These are phyloP conservation scores for Thalassia testudinum DNA, from an alignment of 116 monocot species.

Conservation along the genomic window DNA sequence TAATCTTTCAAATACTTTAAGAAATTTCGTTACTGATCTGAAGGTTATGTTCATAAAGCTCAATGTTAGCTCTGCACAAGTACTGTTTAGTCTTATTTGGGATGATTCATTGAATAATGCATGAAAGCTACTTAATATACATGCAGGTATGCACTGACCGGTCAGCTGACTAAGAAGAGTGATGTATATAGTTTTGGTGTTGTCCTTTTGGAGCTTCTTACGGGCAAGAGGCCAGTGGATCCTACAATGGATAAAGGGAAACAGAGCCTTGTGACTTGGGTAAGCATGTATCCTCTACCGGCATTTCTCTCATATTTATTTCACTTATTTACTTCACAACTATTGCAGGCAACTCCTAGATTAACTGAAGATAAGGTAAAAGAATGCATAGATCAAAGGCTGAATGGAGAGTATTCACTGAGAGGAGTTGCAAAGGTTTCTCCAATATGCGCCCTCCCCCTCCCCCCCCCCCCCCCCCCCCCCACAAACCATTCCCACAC, in stretches of 20 bases:
- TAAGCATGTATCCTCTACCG: background rate
- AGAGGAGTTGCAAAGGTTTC: background rate
- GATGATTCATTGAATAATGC: too few species aligned
- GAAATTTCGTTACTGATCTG: too few species aligned
- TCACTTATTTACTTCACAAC: too few species aligned
- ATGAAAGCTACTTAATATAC: too few species aligned
- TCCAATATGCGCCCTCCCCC: too few species aligned
- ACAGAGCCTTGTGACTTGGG: constrained; percentile 67
- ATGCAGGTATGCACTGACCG: constrained; percentile 46
- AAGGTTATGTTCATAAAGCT: too few species aligned
- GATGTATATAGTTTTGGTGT: constrained; percentile 44
- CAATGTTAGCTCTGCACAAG: too few species aligned
- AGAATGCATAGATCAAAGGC: background rate
- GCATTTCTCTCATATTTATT: too few species aligned
- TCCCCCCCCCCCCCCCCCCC: too few species aligned
- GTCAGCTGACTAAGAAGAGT: constrained; percentile 28
- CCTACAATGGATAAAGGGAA: constrained; percentile 35
- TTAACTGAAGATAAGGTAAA: background rate
- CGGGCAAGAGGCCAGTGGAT: constrained; percentile 39
- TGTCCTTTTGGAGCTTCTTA: constrained; percentile 14
- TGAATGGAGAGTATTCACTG: background rate
- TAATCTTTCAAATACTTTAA: too few species aligned
- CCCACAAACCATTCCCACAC: too few species aligned
- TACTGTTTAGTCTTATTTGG: too few species aligned
- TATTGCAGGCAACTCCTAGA: background rate